These are phyloP conservation scores for Globisporangium takayamanum DNA, from an alignment of 352 stramenopile genomes.

Conservation along the genomic window DNA sequence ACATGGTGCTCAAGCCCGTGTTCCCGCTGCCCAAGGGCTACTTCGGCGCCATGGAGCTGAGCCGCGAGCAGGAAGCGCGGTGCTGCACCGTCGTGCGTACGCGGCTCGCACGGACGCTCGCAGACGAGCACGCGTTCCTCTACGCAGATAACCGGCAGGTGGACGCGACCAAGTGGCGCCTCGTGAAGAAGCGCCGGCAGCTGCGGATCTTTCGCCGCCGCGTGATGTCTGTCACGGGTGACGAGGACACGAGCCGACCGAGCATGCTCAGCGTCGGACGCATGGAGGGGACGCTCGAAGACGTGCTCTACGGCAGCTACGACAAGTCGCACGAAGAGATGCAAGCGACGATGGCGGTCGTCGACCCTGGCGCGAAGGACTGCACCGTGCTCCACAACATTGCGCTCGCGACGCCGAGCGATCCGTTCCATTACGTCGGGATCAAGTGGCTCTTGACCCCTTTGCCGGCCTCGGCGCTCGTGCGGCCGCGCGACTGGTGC, in stretches of 20 bases:
- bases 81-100: conserved; percentile 24
- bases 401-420: conserved; percentile 24
- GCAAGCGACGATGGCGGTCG: conserved; percentile 29
- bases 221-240: not conserved
- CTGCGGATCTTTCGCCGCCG: conserved; percentile 37
- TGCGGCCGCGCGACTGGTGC: conserved; percentile 25
- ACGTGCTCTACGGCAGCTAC: conserved; percentile 43
- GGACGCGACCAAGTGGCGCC: conserved; percentile 42
- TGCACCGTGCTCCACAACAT: conserved; percentile 33
- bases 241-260: conserved; percentile 11
- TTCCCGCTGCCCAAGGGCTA: conserved; percentile 21
- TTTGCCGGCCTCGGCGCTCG: conserved; percentile 16
- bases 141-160: conserved; percentile 22
- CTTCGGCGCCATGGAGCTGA: conserved; percentile 24
- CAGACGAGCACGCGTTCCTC: conserved; percentile 22
- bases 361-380: conserved; percentile 26
- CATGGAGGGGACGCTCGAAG: conserved; percentile 42
- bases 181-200: conserved; percentile 28
- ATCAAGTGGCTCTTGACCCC: conserved; percentile 50
- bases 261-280: conserved; percentile 32
- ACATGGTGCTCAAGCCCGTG: conserved; percentile 11
- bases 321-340: conserved; percentile 32
- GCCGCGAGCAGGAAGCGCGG: conserved; percentile 22
- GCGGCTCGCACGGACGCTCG: conserved; percentile 23
- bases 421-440: conserved; percentile 48